A percentile compares a stretch with the other conserved stretches of the same genome.
Conservation (phyloP, 2,329 filamentous ascomycete species). For the Zymoseptoria passerinii region DNA sequence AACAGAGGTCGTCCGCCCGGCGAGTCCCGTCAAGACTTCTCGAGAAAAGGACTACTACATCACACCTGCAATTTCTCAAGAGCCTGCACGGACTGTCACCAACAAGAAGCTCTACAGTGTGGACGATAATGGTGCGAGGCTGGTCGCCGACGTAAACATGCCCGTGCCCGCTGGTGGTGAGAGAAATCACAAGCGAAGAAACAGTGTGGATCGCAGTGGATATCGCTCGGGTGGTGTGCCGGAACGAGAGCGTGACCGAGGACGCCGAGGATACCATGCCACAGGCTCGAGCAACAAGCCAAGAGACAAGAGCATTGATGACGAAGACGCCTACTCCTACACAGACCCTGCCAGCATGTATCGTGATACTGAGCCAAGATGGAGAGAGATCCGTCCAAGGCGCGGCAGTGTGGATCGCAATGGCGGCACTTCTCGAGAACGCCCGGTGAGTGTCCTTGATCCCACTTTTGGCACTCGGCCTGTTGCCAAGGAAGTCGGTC, state of each 20-base stretch:
- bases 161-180: constrained; percentile 33
- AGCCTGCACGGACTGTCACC: constrained; percentile 21
- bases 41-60: constrained; percentile 34
- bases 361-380: constrained; percentile 42
- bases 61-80: constrained; percentile 28
- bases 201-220: constrained; percentile 25
- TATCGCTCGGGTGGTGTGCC: constrained; percentile 17
- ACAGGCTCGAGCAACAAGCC: constrained; percentile 18
- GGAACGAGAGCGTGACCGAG: constrained; percentile 19
- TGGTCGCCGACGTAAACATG: constrained; percentile 32
- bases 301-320: constrained; percentile 26
- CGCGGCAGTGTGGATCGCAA: constrained; percentile 39
- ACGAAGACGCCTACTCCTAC: constrained; percentile 42
- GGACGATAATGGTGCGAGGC: constrained; percentile 36
- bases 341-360: constrained; percentile 45
- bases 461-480: constrained; percentile 25
- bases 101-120: constrained; percentile 45
- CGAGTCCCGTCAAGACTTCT: constrained; percentile 35
- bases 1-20: constrained; percentile 27
- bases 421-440: constrained; percentile 30
- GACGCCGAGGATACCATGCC: constrained; percentile 26
- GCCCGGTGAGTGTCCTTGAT: constrained; percentile 39
- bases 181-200: constrained; percentile 28
- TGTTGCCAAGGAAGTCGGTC: constrained; percentile 35
- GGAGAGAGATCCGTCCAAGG: constrained; percentile 32